Evolutionary conservation across 768 basidiomycete genomes (phyloP).

Genomic region (Krasilnikovozyma curviuscula): DNA sequence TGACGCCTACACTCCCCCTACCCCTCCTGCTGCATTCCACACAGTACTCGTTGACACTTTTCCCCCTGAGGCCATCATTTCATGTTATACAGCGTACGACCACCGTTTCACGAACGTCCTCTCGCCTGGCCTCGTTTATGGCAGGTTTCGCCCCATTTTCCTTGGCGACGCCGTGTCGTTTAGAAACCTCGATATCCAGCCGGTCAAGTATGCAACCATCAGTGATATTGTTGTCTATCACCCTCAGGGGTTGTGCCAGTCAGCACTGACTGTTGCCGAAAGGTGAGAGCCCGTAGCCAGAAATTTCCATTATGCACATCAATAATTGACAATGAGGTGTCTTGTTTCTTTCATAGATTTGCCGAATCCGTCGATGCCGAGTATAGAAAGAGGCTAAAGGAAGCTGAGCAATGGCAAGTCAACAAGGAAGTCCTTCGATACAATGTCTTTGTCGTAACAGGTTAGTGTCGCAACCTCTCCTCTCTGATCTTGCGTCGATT

Average conservation of each 20-base stretch:
- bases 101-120: too few relatives aligned
- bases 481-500: background rate
- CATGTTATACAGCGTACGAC: too few relatives aligned
- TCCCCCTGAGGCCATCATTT: too few relatives aligned
- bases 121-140: too few relatives aligned
- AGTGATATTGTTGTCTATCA: constrained; percentile 80
- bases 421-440: constrained; percentile 29
- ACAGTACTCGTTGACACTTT: too few relatives aligned
- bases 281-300: constrained; percentile 45
- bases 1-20: too few relatives aligned
- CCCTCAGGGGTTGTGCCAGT: constrained; percentile 39
- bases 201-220: constrained; percentile 73
- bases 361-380: constrained; percentile 18
- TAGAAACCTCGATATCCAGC: constrained; percentile 22
- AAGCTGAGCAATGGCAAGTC: background rate
- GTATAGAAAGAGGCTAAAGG: constrained; percentile 17
- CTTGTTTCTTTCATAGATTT: constrained; percentile 10
- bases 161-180: constrained; percentile 17
- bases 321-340: constrained; percentile 27
- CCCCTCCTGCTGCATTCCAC: too few relatives aligned
- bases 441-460: constrained; percentile 59
- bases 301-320: constrained; percentile 37
- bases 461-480: constrained; percentile 18
- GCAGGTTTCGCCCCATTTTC: constrained; percentile 7
- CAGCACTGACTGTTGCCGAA: constrained; percentile 43